phyloP scores from a whole-genome alignment of 352 stramenopile species.

The Pythium brassicae region DNA sequence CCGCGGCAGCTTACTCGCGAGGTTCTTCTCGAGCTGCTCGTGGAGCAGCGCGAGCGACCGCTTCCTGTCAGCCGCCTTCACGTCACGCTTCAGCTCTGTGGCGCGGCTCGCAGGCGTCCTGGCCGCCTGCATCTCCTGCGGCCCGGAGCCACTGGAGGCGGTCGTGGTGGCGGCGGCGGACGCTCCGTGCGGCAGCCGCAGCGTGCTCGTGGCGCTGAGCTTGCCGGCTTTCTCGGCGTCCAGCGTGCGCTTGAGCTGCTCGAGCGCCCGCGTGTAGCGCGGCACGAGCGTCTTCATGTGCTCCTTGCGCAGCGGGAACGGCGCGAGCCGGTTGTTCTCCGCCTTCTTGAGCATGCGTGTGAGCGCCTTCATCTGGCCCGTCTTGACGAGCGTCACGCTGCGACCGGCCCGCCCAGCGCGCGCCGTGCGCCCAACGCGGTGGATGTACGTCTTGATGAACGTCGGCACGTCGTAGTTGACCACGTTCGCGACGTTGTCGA shows the following conservation, averaged over 20 bases:
- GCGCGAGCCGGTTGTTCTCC: conserved; percentile 67
- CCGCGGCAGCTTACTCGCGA: conserved; percentile 34
- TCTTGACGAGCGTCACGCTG: conserved; percentile 79
- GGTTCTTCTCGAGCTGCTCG: conserved; percentile 53
- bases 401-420: conserved; percentile 73
- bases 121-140: conserved; percentile 5
- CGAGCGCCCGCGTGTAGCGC: conserved; percentile 62
- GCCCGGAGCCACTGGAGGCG: neutral
- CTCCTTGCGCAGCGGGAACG: conserved; percentile 53
- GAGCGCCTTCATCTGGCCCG: conserved; percentile 76
- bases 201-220: conserved; percentile 39
- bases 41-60: conserved; percentile 52
- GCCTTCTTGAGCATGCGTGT: conserved; percentile 83
- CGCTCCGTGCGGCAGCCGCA: conserved; percentile 11
- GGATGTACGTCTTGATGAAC: conserved; percentile 91
- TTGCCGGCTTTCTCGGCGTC: conserved; percentile 73
- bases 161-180: conserved; percentile 7
- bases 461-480: conserved; percentile 94
- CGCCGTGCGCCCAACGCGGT: conserved; percentile 80
- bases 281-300: conserved; percentile 82
- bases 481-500: conserved; percentile 88
- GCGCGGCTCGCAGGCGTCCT: neutral
- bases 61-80: conserved; percentile 44
- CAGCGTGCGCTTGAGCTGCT: conserved; percentile 74
- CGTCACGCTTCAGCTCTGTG: conserved; percentile 21